These are phyloP conservation scores for Malassezia vespertilionis DNA, from an alignment of 1,284 basidiomycete species.

Conservation along the genomic window DNA sequence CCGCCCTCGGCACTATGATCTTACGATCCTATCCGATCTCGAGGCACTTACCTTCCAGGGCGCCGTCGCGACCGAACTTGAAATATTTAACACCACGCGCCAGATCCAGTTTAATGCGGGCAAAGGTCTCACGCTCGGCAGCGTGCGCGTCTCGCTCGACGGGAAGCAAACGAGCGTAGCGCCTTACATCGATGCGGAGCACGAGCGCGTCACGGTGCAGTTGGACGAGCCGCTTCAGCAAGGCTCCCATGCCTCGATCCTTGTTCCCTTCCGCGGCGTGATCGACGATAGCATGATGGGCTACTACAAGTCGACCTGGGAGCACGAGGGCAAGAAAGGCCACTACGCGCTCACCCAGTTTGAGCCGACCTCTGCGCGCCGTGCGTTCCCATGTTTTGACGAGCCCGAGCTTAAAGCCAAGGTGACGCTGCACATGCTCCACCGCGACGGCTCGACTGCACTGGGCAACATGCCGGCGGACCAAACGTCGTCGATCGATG, in stretches of 20 bases:
- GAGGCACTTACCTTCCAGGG: constrained; percentile 63
- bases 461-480: constrained; percentile 65
- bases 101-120: constrained; percentile 49
- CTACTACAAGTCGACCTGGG: constrained; percentile 23
- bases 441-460: constrained; percentile 56
- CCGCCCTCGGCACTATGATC: constrained; percentile 65
- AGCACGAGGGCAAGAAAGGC: constrained; percentile 48
- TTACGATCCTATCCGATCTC: constrained; percentile 68
- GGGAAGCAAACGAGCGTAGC: constrained; percentile 53
- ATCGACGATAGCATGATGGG: constrained; percentile 22
- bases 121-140: constrained; percentile 57
- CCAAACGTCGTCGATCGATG: constrained; percentile 1
- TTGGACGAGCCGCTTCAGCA: constrained; percentile 10
- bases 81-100: constrained; percentile 57
- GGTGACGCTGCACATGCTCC: constrained; percentile 68
- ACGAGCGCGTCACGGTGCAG: constrained; percentile 20
- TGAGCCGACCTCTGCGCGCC: constrained; percentile 70
- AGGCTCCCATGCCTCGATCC: constrained; percentile 17
- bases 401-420: constrained; percentile 89
- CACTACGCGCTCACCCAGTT: constrained; percentile 42
- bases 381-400: constrained; percentile 60
- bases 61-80: constrained; percentile 64
- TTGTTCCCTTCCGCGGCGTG: constrained; percentile 18
- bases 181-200: constrained; percentile 47
- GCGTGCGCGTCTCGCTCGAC: constrained; percentile 57